Base-by-base conservation (phyloP, 257 asterid species). In the Lycium ferocissimum region DNA sequence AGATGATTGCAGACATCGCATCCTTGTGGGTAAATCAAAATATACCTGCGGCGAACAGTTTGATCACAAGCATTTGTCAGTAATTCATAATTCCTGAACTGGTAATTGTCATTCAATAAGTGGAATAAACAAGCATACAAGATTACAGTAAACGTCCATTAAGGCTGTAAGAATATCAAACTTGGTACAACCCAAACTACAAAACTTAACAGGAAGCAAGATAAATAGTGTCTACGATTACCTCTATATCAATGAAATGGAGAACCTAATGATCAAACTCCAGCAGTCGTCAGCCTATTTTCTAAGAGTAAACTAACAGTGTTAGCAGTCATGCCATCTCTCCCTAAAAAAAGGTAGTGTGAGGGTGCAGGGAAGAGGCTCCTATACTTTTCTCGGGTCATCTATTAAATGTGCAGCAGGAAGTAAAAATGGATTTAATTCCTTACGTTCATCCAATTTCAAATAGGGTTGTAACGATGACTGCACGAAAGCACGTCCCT, bases 1-100 rank as follows among this genome's bases (percentile, higher is more conserved):
- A 94, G 96, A 89, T 96, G 98, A 90, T 96, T 94, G 92, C 95
- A 90, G 81, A 93, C 98, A 88, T 96, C 99, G 72, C 98, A 96
- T 84, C 99, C 99, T 88, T 93, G 98, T 53, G 99, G 98, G 89
- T 93, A 96, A 84, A 96, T 92, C 90, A 96, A 91, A 83, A 96
- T 94, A 84, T 96, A 96, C 99, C 99, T 96, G 89, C 82, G 86
- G 91, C 84, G 84, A 90, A 70, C 81, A 80, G 54, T 83, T 83
- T 20, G 76, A 87, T 80, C 87, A 75, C 78, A 83, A 79, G n/a
- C 38, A 58, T 45, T 57, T 45, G 76, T 78, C 45, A 78, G 82
- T 78, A 78, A 13, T 53, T 78, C 14, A 53, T 35, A 22, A 49
- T 26, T 33, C 82, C 82, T 26, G 82, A 26, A 53, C 5, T 20